Conservation (phyloP, 495 filamentous ascomycete species). For the Daldinia loculata region DNA sequence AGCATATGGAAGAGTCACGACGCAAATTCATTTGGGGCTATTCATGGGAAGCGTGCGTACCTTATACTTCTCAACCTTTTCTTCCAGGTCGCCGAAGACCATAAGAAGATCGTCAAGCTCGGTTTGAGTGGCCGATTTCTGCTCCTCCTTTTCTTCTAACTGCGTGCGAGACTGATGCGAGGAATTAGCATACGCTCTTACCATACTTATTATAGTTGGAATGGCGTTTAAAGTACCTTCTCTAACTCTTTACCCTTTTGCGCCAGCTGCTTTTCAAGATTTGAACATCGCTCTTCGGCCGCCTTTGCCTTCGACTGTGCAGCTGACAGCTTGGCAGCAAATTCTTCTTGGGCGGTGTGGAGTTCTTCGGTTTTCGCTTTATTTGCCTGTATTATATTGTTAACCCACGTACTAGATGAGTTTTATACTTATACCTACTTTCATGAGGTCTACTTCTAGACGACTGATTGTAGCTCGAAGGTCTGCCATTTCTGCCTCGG, state of each 20-base stretch:
- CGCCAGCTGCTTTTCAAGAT: constrained; percentile 41
- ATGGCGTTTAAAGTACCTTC: constrained; percentile 33
- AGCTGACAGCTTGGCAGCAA: constrained; percentile 56
- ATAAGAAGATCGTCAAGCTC: constrained; percentile 87
- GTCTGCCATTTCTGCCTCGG: constrained; percentile 69
- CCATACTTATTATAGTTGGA: constrained; percentile 33
- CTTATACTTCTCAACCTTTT: constrained; percentile 82
- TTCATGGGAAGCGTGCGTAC: constrained; percentile 58
- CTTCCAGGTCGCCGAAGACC: constrained; percentile 89
- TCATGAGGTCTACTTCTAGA: constrained; percentile 68
- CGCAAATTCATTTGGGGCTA: neutral
- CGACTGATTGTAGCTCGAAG: constrained; percentile 66
- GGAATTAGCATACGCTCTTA: constrained; percentile 20
- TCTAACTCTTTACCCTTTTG: constrained; percentile 40
- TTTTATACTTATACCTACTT: constrained; percentile 50
- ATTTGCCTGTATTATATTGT: constrained; percentile 48
- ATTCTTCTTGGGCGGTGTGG: constrained; percentile 65
- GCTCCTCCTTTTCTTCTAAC: constrained; percentile 67
- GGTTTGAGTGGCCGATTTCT: constrained; percentile 67
- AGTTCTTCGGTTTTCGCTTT: constrained; percentile 66
- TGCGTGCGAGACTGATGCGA: constrained; percentile 48
- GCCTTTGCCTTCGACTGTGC: constrained; percentile 51
- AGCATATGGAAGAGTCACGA: constrained; percentile 24
- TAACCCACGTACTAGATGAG: neutral
- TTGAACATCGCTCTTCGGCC: constrained; percentile 31